Base-by-base conservation (phyloP, 164 flowering plant genomes). In the Magnolia kwangsiensis region DNA sequence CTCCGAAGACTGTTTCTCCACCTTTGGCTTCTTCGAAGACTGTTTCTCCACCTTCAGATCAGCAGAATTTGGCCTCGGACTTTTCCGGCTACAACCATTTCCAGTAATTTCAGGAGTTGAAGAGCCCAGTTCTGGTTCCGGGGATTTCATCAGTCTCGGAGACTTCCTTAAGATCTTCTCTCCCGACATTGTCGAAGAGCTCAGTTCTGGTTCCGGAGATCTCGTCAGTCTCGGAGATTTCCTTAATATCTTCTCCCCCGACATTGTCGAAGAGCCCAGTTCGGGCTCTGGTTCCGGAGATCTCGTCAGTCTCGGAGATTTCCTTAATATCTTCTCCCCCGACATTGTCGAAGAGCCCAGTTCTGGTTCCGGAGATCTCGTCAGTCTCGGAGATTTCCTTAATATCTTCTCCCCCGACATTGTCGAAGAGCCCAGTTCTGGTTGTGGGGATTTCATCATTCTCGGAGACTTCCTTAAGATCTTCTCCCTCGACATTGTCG, bases 401-500 rank as follows among this genome's bases (percentile, higher is more conserved):
- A 68, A 20, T 7, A 19, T 29, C 10, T 55, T 75, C 72, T 29
- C 66, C 29, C 29, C 55, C 27, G 24, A 23, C 24, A 29, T 58
- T 58, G 50, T 31, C 29, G 49, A 27, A 27, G 29, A 8, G 29
- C 8, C 23, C 29, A 10, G 50, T 21, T 51, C 14, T 14, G 16
- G 61, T 5, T 65, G 2, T 27, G 29, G 29, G 29, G 19, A 10
- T 24, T 50, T 66, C 37, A 59, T 1, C 16, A 77, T 19, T 51
- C 76, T 78, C 27, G 78, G 66, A 49, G 75, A 78, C 45, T 63
- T 77, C 55, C 77, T 68, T 16, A 58, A 51, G 14, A 71, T 74
- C 59, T 55, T 75, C 77, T 66, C 63, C 49, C 24, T 63, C 24
- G 24, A n/a, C 63, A 50, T 67, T 51, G 63, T 67, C 21, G 37